Percentiles rank a stretch among this genome's conserved stretches.
phyloP scores from a whole-genome alignment of 306 rosid genomes.

The Rubus idaeus region DNA sequence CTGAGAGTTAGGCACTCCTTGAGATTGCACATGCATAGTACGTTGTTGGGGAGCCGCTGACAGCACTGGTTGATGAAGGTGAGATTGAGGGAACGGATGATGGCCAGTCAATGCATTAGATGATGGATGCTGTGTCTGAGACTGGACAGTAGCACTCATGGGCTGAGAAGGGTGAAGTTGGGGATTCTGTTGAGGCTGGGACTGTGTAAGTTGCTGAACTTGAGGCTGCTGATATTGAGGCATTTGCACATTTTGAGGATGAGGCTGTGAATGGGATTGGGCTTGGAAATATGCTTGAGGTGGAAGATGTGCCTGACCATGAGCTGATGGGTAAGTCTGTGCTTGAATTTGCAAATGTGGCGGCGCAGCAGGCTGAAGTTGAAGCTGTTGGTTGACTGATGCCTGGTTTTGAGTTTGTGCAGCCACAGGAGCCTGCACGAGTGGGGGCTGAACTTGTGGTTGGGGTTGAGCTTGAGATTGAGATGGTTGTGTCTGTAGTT shows the following conservation, averaged over 20 bases:
- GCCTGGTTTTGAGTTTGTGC: conserved; percentile 64
- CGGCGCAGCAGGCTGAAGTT: conserved; percentile 48
- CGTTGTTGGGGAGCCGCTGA: conserved; percentile 57
- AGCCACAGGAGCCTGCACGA: conserved; percentile 34
- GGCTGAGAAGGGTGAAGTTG: conserved; percentile 38
- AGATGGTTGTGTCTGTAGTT: conserved; percentile 42
- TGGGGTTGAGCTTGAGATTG: conserved; percentile 48
- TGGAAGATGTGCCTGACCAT: conserved; percentile 45
- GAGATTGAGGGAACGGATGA: conserved; percentile 67
- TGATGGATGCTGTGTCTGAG: conserved; percentile 57
- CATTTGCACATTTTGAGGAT: conserved; percentile 57
- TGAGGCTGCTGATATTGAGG: conserved; percentile 78
- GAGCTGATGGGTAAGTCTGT: conserved; percentile 55
- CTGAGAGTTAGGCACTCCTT: conserved; percentile 50
- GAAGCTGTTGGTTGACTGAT: conserved; percentile 61
- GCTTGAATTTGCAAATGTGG: conserved; percentile 56
- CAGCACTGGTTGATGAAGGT: conserved; percentile 57
- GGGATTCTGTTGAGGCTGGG: conserved; percentile 40
- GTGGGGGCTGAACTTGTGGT: conserved; percentile 32
- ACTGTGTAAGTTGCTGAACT: conserved; percentile 43
- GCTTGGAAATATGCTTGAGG: conserved; percentile 30
- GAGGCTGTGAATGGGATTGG: conserved; percentile 53
- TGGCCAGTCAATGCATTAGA: conserved; percentile 64
- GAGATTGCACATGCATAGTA: conserved; percentile 45
- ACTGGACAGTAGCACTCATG: conserved; percentile 44